These are phyloP conservation scores for Colletotrichum noveboracense DNA, from an alignment of 2,329 filamentous ascomycete species.

Conservation along the genomic window DNA sequence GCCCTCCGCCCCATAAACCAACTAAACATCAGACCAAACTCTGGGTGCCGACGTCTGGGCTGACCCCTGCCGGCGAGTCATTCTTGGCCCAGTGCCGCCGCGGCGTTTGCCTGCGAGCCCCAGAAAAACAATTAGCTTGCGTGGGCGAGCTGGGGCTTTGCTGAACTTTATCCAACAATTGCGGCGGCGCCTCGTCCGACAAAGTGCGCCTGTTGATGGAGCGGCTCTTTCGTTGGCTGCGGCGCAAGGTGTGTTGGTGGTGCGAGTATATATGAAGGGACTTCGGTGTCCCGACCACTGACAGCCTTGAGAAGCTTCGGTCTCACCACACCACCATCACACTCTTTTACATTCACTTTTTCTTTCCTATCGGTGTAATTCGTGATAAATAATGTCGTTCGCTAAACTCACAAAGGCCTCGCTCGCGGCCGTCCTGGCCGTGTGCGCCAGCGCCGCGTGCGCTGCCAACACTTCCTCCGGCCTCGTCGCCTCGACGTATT, in stretches of 20 bases:
- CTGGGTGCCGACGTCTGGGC: slow-evolving; percentile 4
- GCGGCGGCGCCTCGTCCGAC: not conserved
- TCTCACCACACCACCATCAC: not conserved
- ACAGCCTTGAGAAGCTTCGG: not conserved
- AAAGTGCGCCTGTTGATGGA: not conserved
- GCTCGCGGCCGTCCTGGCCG: slow-evolving; percentile 9
- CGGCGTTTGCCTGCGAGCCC: not conserved
- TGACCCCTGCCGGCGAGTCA: slow-evolving; percentile 15
- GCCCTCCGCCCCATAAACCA: not conserved
- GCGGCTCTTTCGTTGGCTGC: not conserved
- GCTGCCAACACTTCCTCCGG: not conserved
- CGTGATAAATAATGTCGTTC: not conserved
- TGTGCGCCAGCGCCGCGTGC: slow-evolving; percentile 2
- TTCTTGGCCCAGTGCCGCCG: not conserved
- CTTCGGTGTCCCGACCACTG: not conserved
- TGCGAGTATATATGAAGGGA: not conserved
- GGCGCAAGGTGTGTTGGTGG: not conserved
- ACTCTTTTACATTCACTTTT: not conserved
- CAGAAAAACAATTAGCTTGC: slow-evolving; percentile 16
- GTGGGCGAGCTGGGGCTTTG: slow-evolving; percentile 17
- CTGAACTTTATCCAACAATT: slow-evolving; percentile 11
- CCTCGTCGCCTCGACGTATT: slow-evolving; percentile 9
- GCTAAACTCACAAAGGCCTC: not conserved
- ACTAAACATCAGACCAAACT: slow-evolving; percentile 8
- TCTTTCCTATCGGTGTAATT: not conserved